Evolutionary conservation across 2,329 filamentous ascomycete genomes (phyloP).

Genomic region (Herpotrichia juniperi): DNA sequence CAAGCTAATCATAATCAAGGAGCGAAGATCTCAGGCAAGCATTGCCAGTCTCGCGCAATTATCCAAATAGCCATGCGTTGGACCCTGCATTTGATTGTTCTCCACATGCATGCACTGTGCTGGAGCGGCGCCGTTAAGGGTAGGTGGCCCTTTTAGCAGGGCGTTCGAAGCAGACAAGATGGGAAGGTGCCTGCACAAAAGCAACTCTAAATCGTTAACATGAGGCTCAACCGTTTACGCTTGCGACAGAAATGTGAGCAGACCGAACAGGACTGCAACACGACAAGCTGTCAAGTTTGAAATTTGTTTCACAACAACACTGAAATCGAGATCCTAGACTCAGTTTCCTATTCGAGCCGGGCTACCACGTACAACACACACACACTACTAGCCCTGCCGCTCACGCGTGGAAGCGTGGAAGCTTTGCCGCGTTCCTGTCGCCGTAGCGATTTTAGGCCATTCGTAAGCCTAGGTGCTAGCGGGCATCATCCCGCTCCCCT

Average conservation of each 20-base stretch:
- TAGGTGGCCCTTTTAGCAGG: not conserved
- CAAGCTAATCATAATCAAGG: not conserved
- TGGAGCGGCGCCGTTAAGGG: too few relatives aligned
- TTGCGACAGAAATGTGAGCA: not conserved
- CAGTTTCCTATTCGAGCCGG: constrained; percentile 1
- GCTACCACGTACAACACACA: not conserved
- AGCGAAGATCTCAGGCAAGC: too few relatives aligned
- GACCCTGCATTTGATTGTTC: too few relatives aligned
- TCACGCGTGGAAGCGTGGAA: constrained; percentile 6
- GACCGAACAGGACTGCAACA: not conserved
- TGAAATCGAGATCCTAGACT: constrained; percentile 1
- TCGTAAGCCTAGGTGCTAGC: constrained; percentile 8
- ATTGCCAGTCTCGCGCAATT: not conserved
- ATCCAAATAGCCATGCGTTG: too few relatives aligned
- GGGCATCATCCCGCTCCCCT: constrained; percentile 14
- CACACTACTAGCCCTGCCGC: not conserved
- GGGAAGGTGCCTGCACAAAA: not conserved
- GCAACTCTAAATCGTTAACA: not conserved
- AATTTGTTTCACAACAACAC: not conserved
- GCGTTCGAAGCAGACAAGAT: not conserved
- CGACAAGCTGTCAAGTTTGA: not conserved
- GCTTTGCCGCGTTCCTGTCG: constrained; percentile 3
- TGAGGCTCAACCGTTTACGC: not conserved
- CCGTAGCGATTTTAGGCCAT: constrained; percentile 15
- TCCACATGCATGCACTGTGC: too few relatives aligned